phyloP scores from a whole-genome alignment of 23 red algal genomes.

The Pyropia yezoensis region DNA sequence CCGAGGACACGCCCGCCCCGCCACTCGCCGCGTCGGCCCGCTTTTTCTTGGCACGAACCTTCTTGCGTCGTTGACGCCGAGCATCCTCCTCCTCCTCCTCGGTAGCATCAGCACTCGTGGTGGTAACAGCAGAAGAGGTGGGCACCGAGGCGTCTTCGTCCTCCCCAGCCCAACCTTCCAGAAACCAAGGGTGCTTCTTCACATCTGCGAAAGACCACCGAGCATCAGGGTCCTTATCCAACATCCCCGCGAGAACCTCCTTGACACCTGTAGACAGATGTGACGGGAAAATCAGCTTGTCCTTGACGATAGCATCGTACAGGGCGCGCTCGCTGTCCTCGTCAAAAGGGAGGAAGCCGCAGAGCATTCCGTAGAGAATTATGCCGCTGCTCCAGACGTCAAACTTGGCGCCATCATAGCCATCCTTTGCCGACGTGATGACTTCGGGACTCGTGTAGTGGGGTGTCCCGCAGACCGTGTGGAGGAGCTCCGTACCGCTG shows the following conservation, averaged over 20 bases:
- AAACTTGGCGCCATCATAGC: slow-evolving; percentile 77
- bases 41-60: too few species aligned
- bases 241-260: slow-evolving; percentile 46
- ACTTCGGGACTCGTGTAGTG: slow-evolving; percentile 93
- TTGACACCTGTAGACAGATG: slow-evolving; percentile 42
- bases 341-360: slow-evolving; percentile 82
- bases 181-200: slow-evolving; percentile 59
- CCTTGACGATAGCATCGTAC: slow-evolving; percentile 50
- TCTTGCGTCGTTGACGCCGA: too few species aligned
- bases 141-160: slow-evolving; percentile 2
- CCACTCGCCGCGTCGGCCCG: too few species aligned
- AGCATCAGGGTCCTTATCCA: slow-evolving; percentile 70
- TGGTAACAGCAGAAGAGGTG: too few species aligned
- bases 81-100: too few species aligned
- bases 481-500: slow-evolving; percentile 49
- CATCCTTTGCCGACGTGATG: slow-evolving; percentile 56
- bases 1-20: too few species aligned
- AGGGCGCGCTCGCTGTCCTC: slow-evolving; percentile 33
- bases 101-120: too few species aligned
- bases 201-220: slow-evolving; percentile 43
- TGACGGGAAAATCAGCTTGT: slow-evolving; percentile 17
- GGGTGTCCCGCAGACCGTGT: slow-evolving; percentile 85
- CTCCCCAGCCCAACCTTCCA: slow-evolving; percentile 39
- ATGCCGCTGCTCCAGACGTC: slow-evolving; percentile 93
- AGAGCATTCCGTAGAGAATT: slow-evolving; percentile 89